Evolutionary conservation across 768 basidiomycete species (phyloP).

Genomic region (Hypholoma sublateritium): DNA sequence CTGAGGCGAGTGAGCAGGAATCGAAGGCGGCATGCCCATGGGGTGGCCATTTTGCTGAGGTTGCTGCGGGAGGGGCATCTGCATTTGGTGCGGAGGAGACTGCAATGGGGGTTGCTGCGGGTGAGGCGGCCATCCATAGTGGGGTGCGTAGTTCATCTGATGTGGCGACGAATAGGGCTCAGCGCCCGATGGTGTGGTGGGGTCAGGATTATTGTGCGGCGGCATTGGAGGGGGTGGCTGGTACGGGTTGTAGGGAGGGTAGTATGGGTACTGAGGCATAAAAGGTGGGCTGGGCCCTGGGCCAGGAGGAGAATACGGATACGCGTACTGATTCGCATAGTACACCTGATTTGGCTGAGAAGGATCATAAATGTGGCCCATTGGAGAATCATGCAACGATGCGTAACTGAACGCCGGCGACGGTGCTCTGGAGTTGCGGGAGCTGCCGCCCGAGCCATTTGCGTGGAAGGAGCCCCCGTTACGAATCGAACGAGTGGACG

Average conservation of each 20-base stretch:
- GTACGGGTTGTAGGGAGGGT: conserved; percentile 36
- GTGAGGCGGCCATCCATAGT: conserved; percentile 38
- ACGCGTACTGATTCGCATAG: conserved; percentile 49
- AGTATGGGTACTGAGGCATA: conserved; percentile 42
- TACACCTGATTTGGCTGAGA: conserved; percentile 45
- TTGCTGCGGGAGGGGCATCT: conserved; percentile 29
- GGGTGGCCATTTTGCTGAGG: conserved; percentile 27
- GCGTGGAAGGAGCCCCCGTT: conserved; percentile 46
- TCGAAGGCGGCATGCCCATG: conserved; percentile 23
- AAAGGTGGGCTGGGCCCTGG: conserved; percentile 38
- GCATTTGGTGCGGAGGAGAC: conserved; percentile 28
- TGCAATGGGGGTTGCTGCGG: conserved; percentile 29
- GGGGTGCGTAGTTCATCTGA: conserved; percentile 30
- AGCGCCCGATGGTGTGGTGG: conserved; percentile 29
- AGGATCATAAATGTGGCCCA: conserved; percentile 45
- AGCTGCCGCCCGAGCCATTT: conserved; percentile 54
- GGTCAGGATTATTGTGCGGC: conserved; percentile 32
- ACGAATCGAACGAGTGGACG: conserved; percentile 62
- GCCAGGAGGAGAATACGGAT: conserved; percentile 46
- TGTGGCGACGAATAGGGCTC: conserved; percentile 34
- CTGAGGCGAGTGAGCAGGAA: conserved; percentile 29
- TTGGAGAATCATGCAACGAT: conserved; percentile 65
- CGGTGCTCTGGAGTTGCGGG: conserved; percentile 70
- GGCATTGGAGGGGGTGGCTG: conserved; percentile 31
- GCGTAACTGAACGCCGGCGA: conserved; percentile 80